Conservation (phyloP, 2,329 filamentous ascomycete genomes). For the Parastagonospora nodorum region DNA sequence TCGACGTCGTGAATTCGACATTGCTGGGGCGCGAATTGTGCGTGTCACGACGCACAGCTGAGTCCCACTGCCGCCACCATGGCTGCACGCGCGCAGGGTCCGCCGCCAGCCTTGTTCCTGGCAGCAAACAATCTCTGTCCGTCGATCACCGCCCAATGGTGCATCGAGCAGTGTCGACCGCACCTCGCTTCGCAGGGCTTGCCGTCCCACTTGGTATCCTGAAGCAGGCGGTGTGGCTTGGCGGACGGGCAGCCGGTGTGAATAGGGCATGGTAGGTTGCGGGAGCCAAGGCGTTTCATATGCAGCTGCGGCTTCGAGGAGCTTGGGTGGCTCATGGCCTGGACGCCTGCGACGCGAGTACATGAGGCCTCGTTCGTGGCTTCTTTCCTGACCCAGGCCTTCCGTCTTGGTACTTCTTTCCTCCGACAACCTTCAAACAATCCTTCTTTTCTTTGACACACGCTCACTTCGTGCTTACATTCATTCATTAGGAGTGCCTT, state of each 20-base stretch:
- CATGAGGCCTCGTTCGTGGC: constrained; percentile 26
- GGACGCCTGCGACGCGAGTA: constrained; percentile 30
- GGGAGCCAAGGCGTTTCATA: constrained; percentile 48
- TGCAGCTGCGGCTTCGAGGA: constrained; percentile 35
- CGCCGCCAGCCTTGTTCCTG: background rate
- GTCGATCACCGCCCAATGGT: constrained; percentile 16
- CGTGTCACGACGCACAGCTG: background rate
- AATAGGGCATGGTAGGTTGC: constrained; percentile 31
- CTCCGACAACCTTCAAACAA: constrained; percentile 14
- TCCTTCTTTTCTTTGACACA: constrained; percentile 7
- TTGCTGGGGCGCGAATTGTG: background rate
- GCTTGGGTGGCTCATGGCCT: constrained; percentile 37
- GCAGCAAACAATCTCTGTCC: constrained; percentile 17
- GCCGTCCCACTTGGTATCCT: constrained; percentile 9
- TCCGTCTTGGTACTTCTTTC: constrained; percentile 27
- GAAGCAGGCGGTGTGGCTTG: constrained; percentile 32
- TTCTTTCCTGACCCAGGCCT: constrained; percentile 9
- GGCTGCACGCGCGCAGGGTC: background rate
- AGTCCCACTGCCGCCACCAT: background rate
- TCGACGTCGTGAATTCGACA: background rate
- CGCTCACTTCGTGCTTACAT: constrained; percentile 6
- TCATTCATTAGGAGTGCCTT: constrained; percentile 10
- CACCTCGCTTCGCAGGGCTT: constrained; percentile 5
- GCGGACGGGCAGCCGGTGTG: constrained; percentile 23
- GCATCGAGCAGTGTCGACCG: constrained; percentile 9